Percentiles rank a stretch among this genome's conserved stretches.
These are phyloP conservation scores for Guyanaporus albipodus DNA, from an alignment of 768 basidiomycete genomes.

Conservation along the genomic window DNA sequence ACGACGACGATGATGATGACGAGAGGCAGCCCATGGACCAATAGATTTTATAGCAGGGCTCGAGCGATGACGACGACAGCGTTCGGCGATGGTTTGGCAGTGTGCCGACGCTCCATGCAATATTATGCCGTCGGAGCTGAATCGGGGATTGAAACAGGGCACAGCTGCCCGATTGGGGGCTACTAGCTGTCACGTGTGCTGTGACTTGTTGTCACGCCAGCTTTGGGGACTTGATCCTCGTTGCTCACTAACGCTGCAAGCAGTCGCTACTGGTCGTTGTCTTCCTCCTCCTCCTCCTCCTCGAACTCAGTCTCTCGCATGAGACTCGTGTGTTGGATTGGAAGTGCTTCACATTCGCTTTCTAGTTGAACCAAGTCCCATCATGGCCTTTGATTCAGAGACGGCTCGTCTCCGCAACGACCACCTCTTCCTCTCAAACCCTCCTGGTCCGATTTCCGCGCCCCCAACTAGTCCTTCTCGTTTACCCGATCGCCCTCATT, in stretches of 20 bases:
- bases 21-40: conserved; percentile 2
- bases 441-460: conserved; percentile 31
- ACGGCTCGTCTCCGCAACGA: conserved; percentile 28
- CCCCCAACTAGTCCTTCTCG: conserved; percentile 36
- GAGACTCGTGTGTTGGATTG: background rate
- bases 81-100: conserved; percentile 19
- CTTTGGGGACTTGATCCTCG: conserved; percentile 18
- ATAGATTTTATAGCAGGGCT: conserved; percentile 14
- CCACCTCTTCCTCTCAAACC: conserved; percentile 4
- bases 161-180: background rate
- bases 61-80: conserved; percentile 15
- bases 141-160: background rate
- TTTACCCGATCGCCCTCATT: conserved; percentile 47
- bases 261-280: background rate
- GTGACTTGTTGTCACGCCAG: conserved; percentile 25
- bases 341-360: background rate
- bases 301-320: conserved; percentile 1
- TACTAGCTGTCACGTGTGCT: conserved; percentile 6
- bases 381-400: conserved; percentile 32
- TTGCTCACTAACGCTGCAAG: conserved; percentile 9
- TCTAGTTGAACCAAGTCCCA: background rate
- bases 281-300: background rate
- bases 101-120: conserved; percentile 13
- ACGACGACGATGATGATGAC: too few relatives aligned
- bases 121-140: conserved; percentile 17